Percentiles rank a stretch among this genome's conserved stretches.
These are phyloP conservation scores for Colletotrichum orbiculare DNA, from an alignment of 2,329 filamentous ascomycete species.

Conservation along the genomic window DNA sequence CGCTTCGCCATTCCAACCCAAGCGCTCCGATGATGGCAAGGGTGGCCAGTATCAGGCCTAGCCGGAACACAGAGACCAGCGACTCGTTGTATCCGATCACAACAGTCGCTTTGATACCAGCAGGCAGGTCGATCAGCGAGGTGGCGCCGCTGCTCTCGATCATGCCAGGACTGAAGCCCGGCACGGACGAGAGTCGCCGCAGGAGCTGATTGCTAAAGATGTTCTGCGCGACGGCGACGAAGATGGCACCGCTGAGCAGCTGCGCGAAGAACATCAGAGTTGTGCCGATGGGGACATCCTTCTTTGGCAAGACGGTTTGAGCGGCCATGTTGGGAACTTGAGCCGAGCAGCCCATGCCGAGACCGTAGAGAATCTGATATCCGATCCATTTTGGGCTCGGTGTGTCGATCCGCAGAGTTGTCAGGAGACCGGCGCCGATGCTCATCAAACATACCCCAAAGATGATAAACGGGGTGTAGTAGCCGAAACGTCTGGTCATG, in stretches of 20 bases:
- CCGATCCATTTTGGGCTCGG: slow-evolving; percentile 42
- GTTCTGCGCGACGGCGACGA: slow-evolving; percentile 62
- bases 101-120: slow-evolving; percentile 9
- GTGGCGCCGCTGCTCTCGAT: slow-evolving; percentile 52
- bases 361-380: slow-evolving; percentile 41
- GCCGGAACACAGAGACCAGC: slow-evolving; percentile 64
- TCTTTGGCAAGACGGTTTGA: slow-evolving; percentile 53
- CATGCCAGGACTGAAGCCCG: slow-evolving; percentile 44
- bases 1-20: slow-evolving; percentile 65
- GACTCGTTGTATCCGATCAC: slow-evolving; percentile 65
- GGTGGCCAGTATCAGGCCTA: slow-evolving; percentile 60
- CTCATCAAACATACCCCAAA: slow-evolving; percentile 51
- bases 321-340: slow-evolving; percentile 57
- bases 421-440: slow-evolving; percentile 48
- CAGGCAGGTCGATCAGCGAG: neutral
- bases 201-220: slow-evolving; percentile 61
- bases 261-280: slow-evolving; percentile 58
- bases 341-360: slow-evolving; percentile 47
- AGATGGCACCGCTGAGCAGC: slow-evolving; percentile 57
- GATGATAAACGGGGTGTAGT: slow-evolving; percentile 57
- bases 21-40: slow-evolving; percentile 61
- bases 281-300: slow-evolving; percentile 58
- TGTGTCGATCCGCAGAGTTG: slow-evolving; percentile 46
- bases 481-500: slow-evolving; percentile 51
- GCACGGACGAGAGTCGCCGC: slow-evolving; percentile 49